Conservation (phyloP, 2,329 filamentous ascomycete species). For the Pseudohalonectria lignicola region DNA sequence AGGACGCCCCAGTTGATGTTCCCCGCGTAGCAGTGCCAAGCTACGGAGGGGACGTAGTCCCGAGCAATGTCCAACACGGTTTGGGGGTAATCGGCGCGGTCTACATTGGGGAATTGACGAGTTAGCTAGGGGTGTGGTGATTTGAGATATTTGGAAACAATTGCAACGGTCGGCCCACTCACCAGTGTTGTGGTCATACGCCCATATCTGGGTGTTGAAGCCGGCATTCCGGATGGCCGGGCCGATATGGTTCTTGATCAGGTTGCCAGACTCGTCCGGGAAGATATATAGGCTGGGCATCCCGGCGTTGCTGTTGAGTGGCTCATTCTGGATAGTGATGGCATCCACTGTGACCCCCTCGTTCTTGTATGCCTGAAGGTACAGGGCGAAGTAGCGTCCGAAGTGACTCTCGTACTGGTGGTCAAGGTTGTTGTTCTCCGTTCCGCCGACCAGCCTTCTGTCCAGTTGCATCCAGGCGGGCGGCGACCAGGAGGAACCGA, state of each 20-base stretch:
- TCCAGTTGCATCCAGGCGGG: slow-evolving; percentile 31
- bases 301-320: slow-evolving; percentile 24
- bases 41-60: slow-evolving; percentile 19
- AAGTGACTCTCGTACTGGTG: slow-evolving; percentile 21
- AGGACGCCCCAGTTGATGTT: slow-evolving; percentile 23
- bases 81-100: slow-evolving; percentile 22
- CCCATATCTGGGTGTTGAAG: slow-evolving; percentile 33
- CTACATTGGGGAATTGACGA: slow-evolving; percentile 4
- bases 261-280: slow-evolving; percentile 21
- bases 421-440: slow-evolving; percentile 25
- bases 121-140: not conserved
- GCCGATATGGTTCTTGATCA: slow-evolving; percentile 26
- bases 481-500: slow-evolving; percentile 27
- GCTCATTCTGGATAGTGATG: slow-evolving; percentile 33
- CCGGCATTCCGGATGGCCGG: slow-evolving; percentile 25
- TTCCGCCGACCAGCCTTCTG: slow-evolving; percentile 19
- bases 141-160: slow-evolving; percentile 13
- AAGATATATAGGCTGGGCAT: slow-evolving; percentile 27
- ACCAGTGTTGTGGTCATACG: slow-evolving; percentile 27
- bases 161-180: not conserved
- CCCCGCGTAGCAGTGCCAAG: slow-evolving; percentile 30
- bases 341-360: slow-evolving; percentile 24
- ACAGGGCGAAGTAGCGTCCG: slow-evolving; percentile 28
- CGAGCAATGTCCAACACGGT: slow-evolving; percentile 22
- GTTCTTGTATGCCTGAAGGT: slow-evolving; percentile 25